Base-by-base conservation (phyloP, 1,284 basidiomycete genomes). In the Sporisorium graminicola region DNA sequence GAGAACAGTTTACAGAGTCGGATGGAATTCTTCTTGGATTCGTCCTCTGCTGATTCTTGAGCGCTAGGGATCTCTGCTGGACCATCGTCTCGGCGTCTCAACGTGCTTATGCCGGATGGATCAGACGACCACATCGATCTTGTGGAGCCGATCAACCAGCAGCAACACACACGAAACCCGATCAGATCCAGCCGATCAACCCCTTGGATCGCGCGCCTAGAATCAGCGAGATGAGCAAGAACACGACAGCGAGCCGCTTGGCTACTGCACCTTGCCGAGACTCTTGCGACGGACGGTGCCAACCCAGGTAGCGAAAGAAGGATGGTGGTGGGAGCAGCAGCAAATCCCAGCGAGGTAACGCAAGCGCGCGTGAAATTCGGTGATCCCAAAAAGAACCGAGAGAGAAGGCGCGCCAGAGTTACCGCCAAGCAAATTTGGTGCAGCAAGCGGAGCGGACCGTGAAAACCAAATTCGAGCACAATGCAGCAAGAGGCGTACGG, bases 201-300 rank as follows among this genome's bases (percentile, higher is more conserved):
- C 78, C 73, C 43, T 47, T 56, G 18, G 54, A 55, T 18, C 80
- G 76, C 8, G 78, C 80, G 13, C 76, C 78, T 31, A 81, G 49
- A 16, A 81, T 33, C 37, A 78, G 18, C 44, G 78, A 67, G 49
- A 78, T 33, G 27, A 80, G 62, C 49, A 65, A 24, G 10, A 74
- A 46, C 31, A 78, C 47, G 24, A 76, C 16, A 3, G 60, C 55
- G 18, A 74, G 47, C 13, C 63, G 51, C 42, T 54, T 54, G 9
- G 37, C 55, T 50, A 65, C 31, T 43, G 54, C 31, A 31, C 42
- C 65, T 64, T 69, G 51, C 4, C 43, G 27, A 37, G 55, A 42
- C 77, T 79, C 71, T 77, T 77, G 62, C 14, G 10, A 27, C 64
- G 59, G 13, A 72, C 64, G 69, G 68, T 70, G 12, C 37, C 58